Percentiles rank a stretch among this genome's conserved stretches.
Conservation (phyloP, 345 rosid genomes). For the Isatis tinctoria region DNA sequence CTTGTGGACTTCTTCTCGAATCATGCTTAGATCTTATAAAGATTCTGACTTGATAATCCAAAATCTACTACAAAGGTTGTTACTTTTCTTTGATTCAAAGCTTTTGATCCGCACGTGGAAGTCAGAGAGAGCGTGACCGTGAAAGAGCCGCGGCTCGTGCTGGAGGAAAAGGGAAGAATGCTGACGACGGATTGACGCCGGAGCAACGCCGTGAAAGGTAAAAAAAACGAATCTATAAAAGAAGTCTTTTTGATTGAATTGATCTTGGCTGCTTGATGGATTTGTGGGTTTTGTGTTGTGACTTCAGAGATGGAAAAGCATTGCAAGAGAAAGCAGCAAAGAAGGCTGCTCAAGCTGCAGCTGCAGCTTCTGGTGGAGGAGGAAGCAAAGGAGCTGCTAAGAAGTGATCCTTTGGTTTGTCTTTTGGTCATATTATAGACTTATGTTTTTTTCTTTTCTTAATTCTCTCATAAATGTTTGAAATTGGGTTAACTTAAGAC, state of each 20-base stretch:
- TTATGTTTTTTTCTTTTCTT: background rate
- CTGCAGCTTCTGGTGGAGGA: conserved; percentile 30
- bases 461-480: background rate
- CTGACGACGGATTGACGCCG: conserved; percentile 67
- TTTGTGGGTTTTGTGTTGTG: background rate
- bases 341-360: conserved; percentile 71
- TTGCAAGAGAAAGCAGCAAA: conserved; percentile 83
- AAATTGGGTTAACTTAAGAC: background rate
- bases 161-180: conserved; percentile 34
- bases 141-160: conserved; percentile 72
- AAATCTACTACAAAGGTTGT: background rate
- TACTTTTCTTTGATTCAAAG: conserved; percentile 20
- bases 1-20: background rate
- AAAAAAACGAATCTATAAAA: background rate
- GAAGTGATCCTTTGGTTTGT: conserved; percentile 26
- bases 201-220: conserved; percentile 96
- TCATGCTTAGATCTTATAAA: background rate
- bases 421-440: background rate
- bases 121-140: conserved; percentile 78
- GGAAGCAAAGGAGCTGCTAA: conserved; percentile 38
- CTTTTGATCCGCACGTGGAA: conserved; percentile 48
- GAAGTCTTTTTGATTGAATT: background rate
- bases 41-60: background rate
- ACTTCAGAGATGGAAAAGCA: conserved; percentile 74
- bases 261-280: background rate